Evolutionary conservation across 2,329 filamentous ascomycete species (phyloP).

Genomic region (Samsoniella hepiali): DNA sequence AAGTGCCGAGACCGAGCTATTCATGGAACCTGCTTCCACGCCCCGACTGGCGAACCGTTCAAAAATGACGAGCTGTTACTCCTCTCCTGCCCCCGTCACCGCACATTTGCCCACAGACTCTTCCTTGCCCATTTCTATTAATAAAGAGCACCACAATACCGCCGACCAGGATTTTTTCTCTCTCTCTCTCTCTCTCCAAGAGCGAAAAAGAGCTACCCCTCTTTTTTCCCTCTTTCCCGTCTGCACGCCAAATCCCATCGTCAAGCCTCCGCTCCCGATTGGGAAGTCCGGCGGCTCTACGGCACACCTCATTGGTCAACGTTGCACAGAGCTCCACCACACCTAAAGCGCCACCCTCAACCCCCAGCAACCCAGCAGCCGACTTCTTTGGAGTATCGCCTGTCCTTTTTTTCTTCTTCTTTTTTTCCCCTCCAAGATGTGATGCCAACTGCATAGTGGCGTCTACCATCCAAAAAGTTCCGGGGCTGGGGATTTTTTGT

Average conservation of each 20-base stretch:
- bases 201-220: not conserved
- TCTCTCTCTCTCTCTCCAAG: too few relatives aligned
- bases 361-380: too few relatives aligned
- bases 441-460: not conserved
- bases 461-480: not conserved
- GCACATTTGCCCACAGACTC: not conserved
- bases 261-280: not conserved
- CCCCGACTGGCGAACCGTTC: too few relatives aligned
- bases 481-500: too few relatives aligned
- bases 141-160: too few relatives aligned
- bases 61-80: too few relatives aligned
- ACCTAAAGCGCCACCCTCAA: not conserved
- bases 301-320: not conserved
- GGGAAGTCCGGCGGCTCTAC: slow-evolving; percentile 14
- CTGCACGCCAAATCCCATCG: slow-evolving; percentile 2
- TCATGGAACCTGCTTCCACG: too few relatives aligned
- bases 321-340: not conserved
- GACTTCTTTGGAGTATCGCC: too few relatives aligned
- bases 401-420: not conserved
- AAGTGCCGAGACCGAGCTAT: too few relatives aligned
- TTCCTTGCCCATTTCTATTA: too few relatives aligned
- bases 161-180: too few relatives aligned
- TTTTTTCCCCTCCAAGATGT: not conserved
- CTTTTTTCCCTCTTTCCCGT: not conserved
- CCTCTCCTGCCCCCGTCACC: not conserved